Base-by-base conservation (phyloP, 169 alveolate genomes). In the Blepharisma undulans region DNA sequence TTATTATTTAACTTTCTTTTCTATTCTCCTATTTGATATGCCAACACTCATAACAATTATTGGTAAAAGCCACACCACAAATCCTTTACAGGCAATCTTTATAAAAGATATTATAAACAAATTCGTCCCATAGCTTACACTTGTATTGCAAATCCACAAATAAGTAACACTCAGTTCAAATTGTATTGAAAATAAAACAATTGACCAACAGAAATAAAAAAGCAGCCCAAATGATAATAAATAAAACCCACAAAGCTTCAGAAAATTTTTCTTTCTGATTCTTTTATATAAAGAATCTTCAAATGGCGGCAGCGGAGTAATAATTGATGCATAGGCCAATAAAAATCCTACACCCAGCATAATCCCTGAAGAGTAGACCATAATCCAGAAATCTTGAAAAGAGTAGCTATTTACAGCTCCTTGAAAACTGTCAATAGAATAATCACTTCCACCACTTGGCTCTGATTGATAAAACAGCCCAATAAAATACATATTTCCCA, bases 401-500 rank as follows among this genome's bases (percentile, higher is more conserved):
- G 72, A 21, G 87, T 79, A 79, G 61, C 61, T 79, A 25, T 79
- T 79, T 25, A 79, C 25, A 79, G 19, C 61, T 48, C 78, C 18
- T 30, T 82, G 33, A 74, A 74, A 74, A 29, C 33, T 29, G 36
- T 25, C 80, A 33, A 22, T 59, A 82, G 29, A 22, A 22, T 30
- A 25, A 12, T 10, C 72, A 4, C 61, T 33, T 79, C 16, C 34
- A 10, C 80, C 33, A 4, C 33, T 74, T 22, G 36, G 29, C 12
- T 79, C 87, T 0, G 71, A 21, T 16, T 79, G 29, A 33, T 79
- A 79, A 79, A 79, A 79, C 10, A 79, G 72, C 12, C 87, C 87
- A 25, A 79, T 79, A 79, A 79, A 79, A 33, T 25, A 79, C 87
- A 79, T 79, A n/a, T 79, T 33, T 4, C 87, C 61, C 22, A 82